Evolutionary conservation across 2,329 filamentous ascomycete genomes (phyloP).

Genomic region (Exserohilum turcica): DNA sequence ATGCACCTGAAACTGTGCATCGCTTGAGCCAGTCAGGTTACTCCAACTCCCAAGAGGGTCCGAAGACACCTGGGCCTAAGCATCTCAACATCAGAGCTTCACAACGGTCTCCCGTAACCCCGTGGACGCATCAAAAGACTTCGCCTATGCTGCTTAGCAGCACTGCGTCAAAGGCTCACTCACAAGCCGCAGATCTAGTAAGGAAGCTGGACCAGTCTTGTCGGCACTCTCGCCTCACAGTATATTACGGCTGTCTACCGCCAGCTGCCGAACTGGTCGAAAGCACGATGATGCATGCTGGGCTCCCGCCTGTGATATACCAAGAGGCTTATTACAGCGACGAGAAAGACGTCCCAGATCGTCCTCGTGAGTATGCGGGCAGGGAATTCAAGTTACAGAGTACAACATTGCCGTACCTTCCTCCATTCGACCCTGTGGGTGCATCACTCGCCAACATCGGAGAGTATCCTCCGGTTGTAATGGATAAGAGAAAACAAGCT

Average conservation of each 20-base stretch:
- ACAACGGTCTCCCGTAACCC: slow-evolving; percentile 33
- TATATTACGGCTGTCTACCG: slow-evolving; percentile 48
- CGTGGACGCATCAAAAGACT: slow-evolving; percentile 42
- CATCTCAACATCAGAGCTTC: slow-evolving; percentile 15
- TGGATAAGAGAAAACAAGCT: slow-evolving; percentile 60
- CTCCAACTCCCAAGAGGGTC: slow-evolving; percentile 52
- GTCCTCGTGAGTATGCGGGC: slow-evolving; percentile 81
- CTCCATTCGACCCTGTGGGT: slow-evolving; percentile 72
- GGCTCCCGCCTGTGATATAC: slow-evolving; percentile 73
- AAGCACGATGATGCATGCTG: slow-evolving; percentile 62
- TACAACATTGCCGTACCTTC: slow-evolving; percentile 76
- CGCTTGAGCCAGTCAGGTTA: slow-evolving; percentile 70
- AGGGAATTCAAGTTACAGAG: slow-evolving; percentile 80
- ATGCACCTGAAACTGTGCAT: slow-evolving; percentile 65
- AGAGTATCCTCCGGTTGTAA: slow-evolving; percentile 52
- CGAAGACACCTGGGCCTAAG: slow-evolving; percentile 37
- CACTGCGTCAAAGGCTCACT: slow-evolving; percentile 20
- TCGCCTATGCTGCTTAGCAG: slow-evolving; percentile 23
- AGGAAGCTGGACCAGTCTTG: slow-evolving; percentile 27
- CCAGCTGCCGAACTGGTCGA: slow-evolving; percentile 55
- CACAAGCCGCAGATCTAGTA: slow-evolving; percentile 25
- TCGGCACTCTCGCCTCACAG: slow-evolving; percentile 20
- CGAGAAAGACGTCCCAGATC: slow-evolving; percentile 79
- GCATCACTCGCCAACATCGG: slow-evolving; percentile 62
- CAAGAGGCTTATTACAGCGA: slow-evolving; percentile 85